Conservation (phyloP, 2,329 filamentous ascomycete species). For the Xylaria sp. region DNA sequence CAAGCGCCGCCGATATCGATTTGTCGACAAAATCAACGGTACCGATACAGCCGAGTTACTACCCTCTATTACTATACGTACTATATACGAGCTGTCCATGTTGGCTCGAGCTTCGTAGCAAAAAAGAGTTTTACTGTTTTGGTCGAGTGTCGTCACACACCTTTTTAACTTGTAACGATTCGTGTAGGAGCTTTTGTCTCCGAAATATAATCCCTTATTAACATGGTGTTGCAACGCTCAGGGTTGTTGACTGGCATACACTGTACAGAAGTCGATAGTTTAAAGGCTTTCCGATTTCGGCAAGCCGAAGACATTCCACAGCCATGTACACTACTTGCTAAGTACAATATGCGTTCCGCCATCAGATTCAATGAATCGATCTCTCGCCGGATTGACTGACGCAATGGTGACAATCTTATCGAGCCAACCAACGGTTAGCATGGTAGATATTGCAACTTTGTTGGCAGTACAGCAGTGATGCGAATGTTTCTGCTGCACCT, state of each 20-base stretch:
- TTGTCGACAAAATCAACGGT: slow-evolving; percentile 9
- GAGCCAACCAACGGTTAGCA: slow-evolving; percentile 6
- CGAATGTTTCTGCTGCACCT: background rate
- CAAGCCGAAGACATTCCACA: slow-evolving; percentile 22
- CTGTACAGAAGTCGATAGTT: slow-evolving; percentile 14
- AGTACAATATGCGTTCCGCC: slow-evolving; percentile 11
- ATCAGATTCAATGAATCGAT: background rate
- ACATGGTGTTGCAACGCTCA: slow-evolving; percentile 11
- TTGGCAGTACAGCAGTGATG: slow-evolving; percentile 1
- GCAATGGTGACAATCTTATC: slow-evolving; percentile 12
- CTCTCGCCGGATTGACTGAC: slow-evolving; percentile 1
- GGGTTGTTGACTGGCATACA: slow-evolving; percentile 11
- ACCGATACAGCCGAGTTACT: slow-evolving; percentile 21
- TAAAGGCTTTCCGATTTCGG: slow-evolving; percentile 31
- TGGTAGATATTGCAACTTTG: slow-evolving; percentile 17
- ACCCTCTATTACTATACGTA: slow-evolving; percentile 4
- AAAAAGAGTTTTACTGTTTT: background rate
- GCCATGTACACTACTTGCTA: background rate
- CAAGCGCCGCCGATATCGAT: slow-evolving; percentile 7
- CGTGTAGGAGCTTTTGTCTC: slow-evolving; percentile 15
- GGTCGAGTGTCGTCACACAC: background rate
- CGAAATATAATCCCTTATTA: background rate
- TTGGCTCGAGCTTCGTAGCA: background rate
- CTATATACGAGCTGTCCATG: background rate
- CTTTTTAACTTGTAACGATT: slow-evolving; percentile 8